These are phyloP conservation scores for Pyricularia sp. DNA, from an alignment of 2,329 filamentous ascomycete species.

Conservation along the genomic window DNA sequence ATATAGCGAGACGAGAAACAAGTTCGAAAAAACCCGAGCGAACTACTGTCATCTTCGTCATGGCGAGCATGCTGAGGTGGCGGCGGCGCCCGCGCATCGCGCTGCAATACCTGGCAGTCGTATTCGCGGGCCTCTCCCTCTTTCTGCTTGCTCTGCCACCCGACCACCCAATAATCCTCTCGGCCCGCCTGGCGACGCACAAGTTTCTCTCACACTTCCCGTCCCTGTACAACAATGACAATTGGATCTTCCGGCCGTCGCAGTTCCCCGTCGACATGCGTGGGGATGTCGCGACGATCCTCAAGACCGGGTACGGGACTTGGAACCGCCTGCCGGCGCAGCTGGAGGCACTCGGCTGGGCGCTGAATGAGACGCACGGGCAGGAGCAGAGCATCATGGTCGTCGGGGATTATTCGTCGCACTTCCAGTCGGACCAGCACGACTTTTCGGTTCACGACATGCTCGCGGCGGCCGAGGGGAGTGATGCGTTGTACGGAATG, in stretches of 20 bases:
- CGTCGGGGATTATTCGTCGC: slow-evolving; percentile 36
- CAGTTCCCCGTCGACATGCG: slow-evolving; percentile 32
- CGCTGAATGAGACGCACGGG: slow-evolving; percentile 6
- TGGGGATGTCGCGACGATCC: slow-evolving; percentile 38
- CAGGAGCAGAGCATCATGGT: slow-evolving; percentile 29
- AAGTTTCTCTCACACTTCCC: slow-evolving; percentile 19
- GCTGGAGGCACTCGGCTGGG: slow-evolving; percentile 33
- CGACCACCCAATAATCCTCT: neutral
- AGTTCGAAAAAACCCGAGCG: neutral
- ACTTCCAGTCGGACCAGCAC: slow-evolving; percentile 13
- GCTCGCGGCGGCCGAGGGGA: slow-evolving; percentile 20
- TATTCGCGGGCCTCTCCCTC: neutral
- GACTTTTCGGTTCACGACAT: slow-evolving; percentile 28
- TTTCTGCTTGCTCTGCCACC: neutral
- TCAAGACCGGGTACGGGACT: slow-evolving; percentile 49
- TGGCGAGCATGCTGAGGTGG: neutral
- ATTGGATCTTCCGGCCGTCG: slow-evolving; percentile 26
- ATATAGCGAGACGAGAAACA: neutral
- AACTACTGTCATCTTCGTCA: neutral
- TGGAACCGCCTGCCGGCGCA: slow-evolving; percentile 35
- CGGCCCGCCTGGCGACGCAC: slow-evolving; percentile 3
- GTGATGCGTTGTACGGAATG: slow-evolving; percentile 21
- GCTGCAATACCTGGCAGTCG: neutral
- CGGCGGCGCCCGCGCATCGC: neutral
- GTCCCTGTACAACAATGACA: slow-evolving; percentile 22